Percentiles rank a stretch among this genome's conserved stretches.
Conservation (phyloP, 164 flowering plant genomes). For the Warburgia ugandensis region DNA sequence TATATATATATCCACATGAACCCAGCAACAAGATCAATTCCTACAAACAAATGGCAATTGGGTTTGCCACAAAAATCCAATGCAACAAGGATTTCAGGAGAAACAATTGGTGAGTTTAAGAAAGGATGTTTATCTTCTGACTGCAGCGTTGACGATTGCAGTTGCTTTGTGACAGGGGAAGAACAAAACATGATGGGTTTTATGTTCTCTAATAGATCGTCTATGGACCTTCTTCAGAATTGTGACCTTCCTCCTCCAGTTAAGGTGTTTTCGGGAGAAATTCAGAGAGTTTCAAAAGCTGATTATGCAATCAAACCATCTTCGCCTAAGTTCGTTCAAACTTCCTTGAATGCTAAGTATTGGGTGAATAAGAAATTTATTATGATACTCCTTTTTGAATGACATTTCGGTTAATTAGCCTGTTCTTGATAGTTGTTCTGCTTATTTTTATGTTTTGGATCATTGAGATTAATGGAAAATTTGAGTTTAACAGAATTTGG, state of each 20-base stretch:
- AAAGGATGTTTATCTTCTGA: neutral
- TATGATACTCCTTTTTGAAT: too few relatives aligned
- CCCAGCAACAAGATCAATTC: neutral
- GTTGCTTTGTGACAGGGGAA: constrained; percentile 3
- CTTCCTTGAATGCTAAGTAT: too few relatives aligned
- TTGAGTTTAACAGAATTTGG: too few relatives aligned
- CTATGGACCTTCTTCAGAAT: constrained; percentile 9
- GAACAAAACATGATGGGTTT: constrained; percentile 7
- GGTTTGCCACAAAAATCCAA: neutral
- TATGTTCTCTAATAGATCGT: neutral
- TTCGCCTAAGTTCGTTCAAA: too few relatives aligned
- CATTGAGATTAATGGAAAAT: too few relatives aligned
- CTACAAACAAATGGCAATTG: constrained; percentile 1
- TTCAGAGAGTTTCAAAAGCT: neutral
- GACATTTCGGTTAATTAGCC: too few relatives aligned
- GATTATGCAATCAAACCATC: too few relatives aligned
- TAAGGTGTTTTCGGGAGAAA: constrained; percentile 9
- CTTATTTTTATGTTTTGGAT: too few relatives aligned
- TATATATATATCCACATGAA: neutral
- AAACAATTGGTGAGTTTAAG: neutral
- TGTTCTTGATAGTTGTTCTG: too few relatives aligned
- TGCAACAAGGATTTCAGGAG: neutral
- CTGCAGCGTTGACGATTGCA: neutral
- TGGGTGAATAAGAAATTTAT: too few relatives aligned
- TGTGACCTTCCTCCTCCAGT: constrained; percentile 15